Conservation (phyloP, 108 stramenopile species). For the Nitzschia palea region DNA sequence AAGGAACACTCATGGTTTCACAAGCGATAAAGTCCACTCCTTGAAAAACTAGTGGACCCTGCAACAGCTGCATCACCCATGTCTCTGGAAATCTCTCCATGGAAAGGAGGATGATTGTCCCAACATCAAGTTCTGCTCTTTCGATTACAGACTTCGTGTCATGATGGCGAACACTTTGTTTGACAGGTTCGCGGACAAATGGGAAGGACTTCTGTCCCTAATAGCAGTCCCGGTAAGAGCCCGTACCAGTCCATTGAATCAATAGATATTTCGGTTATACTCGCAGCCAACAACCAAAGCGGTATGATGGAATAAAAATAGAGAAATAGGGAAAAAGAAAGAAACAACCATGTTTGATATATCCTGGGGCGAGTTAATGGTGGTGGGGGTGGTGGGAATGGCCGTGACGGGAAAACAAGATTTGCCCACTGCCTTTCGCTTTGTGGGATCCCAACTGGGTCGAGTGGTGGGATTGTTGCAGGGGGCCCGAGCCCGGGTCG, state of each 20-base stretch:
- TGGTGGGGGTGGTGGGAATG: slow-evolving; percentile 53
- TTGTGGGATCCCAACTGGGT: slow-evolving; percentile 67
- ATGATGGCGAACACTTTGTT: too few relatives aligned
- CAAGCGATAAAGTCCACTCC: neutral
- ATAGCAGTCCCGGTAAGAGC: too few relatives aligned
- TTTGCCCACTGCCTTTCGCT: slow-evolving; percentile 63
- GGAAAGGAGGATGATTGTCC: neutral
- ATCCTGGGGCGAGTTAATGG: slow-evolving; percentile 73
- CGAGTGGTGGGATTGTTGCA: slow-evolving; percentile 82
- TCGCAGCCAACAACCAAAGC: too few relatives aligned
- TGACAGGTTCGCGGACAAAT: too few relatives aligned
- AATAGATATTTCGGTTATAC: too few relatives aligned
- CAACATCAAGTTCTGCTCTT: too few relatives aligned
- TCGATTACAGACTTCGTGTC: too few relatives aligned
- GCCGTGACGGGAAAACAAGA: slow-evolving; percentile 71
- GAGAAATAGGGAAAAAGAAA: too few relatives aligned
- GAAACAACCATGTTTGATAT: slow-evolving; percentile 60
- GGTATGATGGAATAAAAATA: too few relatives aligned
- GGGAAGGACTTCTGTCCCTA: too few relatives aligned
- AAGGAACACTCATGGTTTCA: too few relatives aligned
- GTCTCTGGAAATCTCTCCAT: slow-evolving; percentile 15
- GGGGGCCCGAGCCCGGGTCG: slow-evolving; percentile 79
- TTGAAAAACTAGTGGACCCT: slow-evolving; percentile 2
- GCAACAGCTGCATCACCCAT: slow-evolving; percentile 6
- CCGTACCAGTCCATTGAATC: too few relatives aligned